phyloP scores from a whole-genome alignment of 1,139 yeast species.

The Saccharomyces uvarum region DNA sequence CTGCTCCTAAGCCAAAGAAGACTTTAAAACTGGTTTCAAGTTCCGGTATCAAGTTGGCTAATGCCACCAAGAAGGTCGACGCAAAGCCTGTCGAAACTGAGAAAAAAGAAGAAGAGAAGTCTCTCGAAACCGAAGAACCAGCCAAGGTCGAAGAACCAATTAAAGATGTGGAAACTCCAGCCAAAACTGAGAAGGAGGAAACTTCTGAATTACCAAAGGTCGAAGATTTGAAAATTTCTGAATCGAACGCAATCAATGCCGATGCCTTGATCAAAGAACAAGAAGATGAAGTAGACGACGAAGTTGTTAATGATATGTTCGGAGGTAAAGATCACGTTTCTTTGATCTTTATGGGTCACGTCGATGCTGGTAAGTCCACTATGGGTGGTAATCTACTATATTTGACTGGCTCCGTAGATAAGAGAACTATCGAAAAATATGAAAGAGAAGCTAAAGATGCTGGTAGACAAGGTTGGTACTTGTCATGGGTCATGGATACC shows the following conservation, averaged over 20 bases:
- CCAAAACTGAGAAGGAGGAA: conserved; percentile 11
- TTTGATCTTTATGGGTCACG: conserved; percentile 97
- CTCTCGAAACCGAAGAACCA: conserved; percentile 21
- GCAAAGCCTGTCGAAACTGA: conserved; percentile 31
- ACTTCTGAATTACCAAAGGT: conserved; percentile 19
- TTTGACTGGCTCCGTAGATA: conserved; percentile 94
- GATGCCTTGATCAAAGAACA: conserved; percentile 57
- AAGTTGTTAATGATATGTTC: conserved; percentile 81
- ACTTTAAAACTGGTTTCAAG: conserved; percentile 60
- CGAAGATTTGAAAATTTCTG: conserved; percentile 17
- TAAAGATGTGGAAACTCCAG: conserved; percentile 9
- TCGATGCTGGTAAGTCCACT: conserved; percentile 98
- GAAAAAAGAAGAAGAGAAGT: conserved; percentile 12
- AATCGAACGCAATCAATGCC: conserved; percentile 16
- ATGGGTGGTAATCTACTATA: conserved; percentile 96
- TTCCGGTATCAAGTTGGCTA: conserved; percentile 61
- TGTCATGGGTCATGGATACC: conserved; percentile 99
- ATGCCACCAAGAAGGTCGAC: conserved; percentile 42
- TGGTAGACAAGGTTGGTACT: conserved; percentile 98
- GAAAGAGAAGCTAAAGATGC: conserved; percentile 98
- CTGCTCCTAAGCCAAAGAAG: conserved; percentile 46
- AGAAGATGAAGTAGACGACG: conserved; percentile 82
- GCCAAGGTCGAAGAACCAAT: conserved; percentile 13
- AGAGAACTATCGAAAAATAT: conserved; percentile 97
- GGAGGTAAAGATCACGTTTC: conserved; percentile 97